Evolutionary conservation across 352 stramenopile genomes (phyloP), one percentile per base, ranked within the genome.

Genomic region (Elongisporangium undulatum): DNA sequence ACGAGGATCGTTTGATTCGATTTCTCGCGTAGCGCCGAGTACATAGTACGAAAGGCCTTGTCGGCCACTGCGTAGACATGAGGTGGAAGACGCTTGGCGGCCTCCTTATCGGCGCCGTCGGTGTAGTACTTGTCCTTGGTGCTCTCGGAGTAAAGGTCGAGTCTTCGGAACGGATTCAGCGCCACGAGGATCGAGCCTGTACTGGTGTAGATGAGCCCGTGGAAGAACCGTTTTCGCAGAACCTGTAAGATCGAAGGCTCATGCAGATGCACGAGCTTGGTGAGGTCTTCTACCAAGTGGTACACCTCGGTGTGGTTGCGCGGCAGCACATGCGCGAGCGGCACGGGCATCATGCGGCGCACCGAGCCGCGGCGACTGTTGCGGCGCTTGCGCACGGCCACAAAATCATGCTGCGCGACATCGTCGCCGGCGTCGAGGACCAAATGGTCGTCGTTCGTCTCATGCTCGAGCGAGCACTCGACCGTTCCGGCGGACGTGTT

Each of bases 1-100:
- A 99, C 93, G 53, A 99, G 81, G 69, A 99, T 97, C 0, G 91
- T 97, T 77, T 99, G 96, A 62, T 94, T 71, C 24, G 69, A 73
- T 49, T 91, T 91, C 26, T 74, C 69, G 24, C 53, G 65, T 39
- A 56, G 51, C 13, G 76, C 71, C 50, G 75, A 56, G 22, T 90
- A 62, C 87, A 97, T 96, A 38, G 86, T 94, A 2, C 90, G 83
- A 62, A 93, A 96, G 2, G 87, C 75, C 64, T 93, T 85, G 61
- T 94, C 87, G 0, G 85, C 85, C 2, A 93, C 81, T 6, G 79
- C 79, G 61, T 94, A 97, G 17, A 97, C 89, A 45, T 97, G 89
- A 26, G 90, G 90, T 12, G 87, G 54, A 39, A 97, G 60, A 20
- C 58, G 60, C 56, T 85, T 85, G 22, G 85, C 76, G 0, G 69